phyloP scores from a whole-genome alignment of 1,284 basidiomycete genomes.

The Heterobasidion irregulare region DNA sequence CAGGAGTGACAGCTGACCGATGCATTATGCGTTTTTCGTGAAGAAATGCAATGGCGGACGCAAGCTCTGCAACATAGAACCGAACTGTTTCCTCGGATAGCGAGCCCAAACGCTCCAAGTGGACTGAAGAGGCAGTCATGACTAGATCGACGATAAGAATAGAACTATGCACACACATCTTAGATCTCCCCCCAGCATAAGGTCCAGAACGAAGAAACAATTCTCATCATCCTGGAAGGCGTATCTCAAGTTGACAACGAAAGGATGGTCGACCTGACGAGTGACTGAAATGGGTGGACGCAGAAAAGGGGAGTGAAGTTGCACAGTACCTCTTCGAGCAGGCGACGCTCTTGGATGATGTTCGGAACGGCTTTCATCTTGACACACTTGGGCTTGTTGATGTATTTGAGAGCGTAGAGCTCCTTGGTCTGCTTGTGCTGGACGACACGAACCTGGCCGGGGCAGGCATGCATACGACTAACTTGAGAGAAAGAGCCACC shows the following conservation, averaged over 20 bases:
- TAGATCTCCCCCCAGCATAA: conserved; percentile 97
- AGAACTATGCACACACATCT: conserved; percentile 58
- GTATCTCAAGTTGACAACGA: conserved; percentile 94
- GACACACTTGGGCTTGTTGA: conserved; percentile 96
- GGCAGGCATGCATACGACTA: background rate
- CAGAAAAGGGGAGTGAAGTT: conserved; percentile 10
- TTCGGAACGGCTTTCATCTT: conserved; percentile 98
- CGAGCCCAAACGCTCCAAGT: conserved; percentile 82
- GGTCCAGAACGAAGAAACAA: conserved; percentile 96
- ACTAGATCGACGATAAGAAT: conserved; percentile 15
- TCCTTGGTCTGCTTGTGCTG: conserved; percentile 97
- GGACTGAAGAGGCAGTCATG: conserved; percentile 49
- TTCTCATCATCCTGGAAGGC: conserved; percentile 99
- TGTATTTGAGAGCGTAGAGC: conserved; percentile 97
- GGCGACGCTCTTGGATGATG: conserved; percentile 88
- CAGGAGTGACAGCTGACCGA: conserved; percentile 44
- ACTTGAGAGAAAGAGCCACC: background rate
- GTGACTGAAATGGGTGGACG: background rate
- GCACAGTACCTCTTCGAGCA: conserved; percentile 79
- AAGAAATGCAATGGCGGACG: conserved; percentile 85
- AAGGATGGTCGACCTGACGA: conserved; percentile 87
- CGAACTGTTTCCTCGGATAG: conserved; percentile 81
- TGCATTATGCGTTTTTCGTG: conserved; percentile 94
- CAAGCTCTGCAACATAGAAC: conserved; percentile 88
- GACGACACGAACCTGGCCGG: conserved; percentile 83